Evolutionary conservation across 192 early-diverging fungal species (phyloP), one percentile per base, ranked within the genome.

Genomic region (Coemansia sp.): DNA sequence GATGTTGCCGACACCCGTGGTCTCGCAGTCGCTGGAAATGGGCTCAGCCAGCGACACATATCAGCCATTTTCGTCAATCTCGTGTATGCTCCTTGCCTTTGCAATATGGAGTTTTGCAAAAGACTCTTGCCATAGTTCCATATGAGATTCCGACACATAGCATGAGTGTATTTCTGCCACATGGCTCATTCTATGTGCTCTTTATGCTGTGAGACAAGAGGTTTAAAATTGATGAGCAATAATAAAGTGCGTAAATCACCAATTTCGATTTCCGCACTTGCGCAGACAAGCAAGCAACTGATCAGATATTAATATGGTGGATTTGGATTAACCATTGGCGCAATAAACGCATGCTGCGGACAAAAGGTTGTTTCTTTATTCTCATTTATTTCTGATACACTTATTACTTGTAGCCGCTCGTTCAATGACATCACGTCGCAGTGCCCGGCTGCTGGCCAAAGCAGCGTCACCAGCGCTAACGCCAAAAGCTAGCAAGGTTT

Each of bases 1-100:
- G 5, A 43, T 19, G 1, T 43, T 43, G 41, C 6, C 41, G 9
- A 48, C 65, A 32, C 60, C 64, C 22, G 58, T 66, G 7, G 73
- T 70, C 25, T 62, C 73, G 15, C 66, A 66, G 47, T 70, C 73
- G 0, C 50, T 54, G 52, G 62, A 65, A 19, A 75, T 66, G n/a
- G 70, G 65, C 60, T 75, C 73, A 9, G 39, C 52, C 49, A 75
- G 43, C 21, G 73, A 59, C 62, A 75, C 19, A 43, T 76, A 71
- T 9, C 69, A 69, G 5, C 47, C 62, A 5, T 76, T 64, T 32
- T 64, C 58, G 37, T 71, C 69, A 4, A 64, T 21, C 45, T 67
- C 74, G 27, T 66, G 67, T 27, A 5, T 27, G 27, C 27, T 27
- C 5, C 27, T 3, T 7, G 32, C 32, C 0, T 8, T 35, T 8